These are phyloP conservation scores for Pseudopithomyces maydicus DNA, from an alignment of 2,329 filamentous ascomycete genomes.

Conservation along the genomic window DNA sequence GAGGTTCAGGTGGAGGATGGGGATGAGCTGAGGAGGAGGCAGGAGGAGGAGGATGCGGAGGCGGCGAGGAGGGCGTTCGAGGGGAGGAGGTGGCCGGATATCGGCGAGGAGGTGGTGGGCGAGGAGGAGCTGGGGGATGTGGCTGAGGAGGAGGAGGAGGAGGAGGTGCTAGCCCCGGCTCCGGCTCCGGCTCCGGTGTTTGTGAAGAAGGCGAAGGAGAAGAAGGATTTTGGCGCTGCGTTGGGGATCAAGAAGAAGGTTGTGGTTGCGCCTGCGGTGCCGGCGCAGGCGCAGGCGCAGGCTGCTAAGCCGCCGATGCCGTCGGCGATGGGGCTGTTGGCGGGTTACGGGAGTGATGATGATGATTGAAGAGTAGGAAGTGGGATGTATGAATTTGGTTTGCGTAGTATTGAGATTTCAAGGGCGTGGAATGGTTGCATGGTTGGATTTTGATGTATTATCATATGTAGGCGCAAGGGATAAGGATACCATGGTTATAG, in stretches of 20 bases:
- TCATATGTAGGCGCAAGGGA: too few species aligned
- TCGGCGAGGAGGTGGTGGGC: conserved; percentile 60
- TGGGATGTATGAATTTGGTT: too few species aligned
- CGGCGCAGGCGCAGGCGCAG: too few species aligned
- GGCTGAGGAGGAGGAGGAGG: conserved; percentile 26
- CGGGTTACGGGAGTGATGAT: conserved; percentile 37
- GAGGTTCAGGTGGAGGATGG: conserved; percentile 59
- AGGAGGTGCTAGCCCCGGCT: too few species aligned
- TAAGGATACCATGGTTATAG: too few species aligned
- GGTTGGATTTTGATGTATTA: too few species aligned
- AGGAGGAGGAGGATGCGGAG: conserved; percentile 84
- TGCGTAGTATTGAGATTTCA: too few species aligned
- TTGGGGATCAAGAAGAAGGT: conserved; percentile 74
- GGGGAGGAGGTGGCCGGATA: conserved; percentile 40
- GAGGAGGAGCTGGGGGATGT: conserved; percentile 49
- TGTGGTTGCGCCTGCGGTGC: conserved; percentile 10
- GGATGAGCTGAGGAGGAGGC: conserved; percentile 63
- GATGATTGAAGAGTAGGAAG: too few species aligned
- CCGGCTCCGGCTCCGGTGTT: conserved; percentile 57
- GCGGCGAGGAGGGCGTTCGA: conserved; percentile 79
- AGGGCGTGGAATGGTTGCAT: background rate
- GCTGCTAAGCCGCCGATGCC: conserved; percentile 22
- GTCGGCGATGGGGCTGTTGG: conserved; percentile 27
- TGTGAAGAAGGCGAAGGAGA: conserved; percentile 83
- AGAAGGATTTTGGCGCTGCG: conserved; percentile 76